Conservation (phyloP, 805 yeast genomes). For the Myxozyma kluyveri region DNA sequence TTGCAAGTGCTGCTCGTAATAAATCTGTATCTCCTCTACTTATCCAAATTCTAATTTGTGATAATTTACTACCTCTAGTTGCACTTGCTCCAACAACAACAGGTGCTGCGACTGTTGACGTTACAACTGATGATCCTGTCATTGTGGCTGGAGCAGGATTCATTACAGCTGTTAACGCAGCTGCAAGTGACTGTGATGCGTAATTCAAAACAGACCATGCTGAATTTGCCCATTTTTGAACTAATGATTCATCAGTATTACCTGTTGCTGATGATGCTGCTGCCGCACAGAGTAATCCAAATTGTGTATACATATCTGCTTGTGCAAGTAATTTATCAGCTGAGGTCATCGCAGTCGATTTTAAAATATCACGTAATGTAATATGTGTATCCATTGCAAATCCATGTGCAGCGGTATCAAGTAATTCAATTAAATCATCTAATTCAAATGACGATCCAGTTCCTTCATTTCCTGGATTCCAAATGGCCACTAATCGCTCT, state of each 20-base stretch:
- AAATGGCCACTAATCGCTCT: constrained; percentile 13
- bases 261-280: constrained; percentile 5
- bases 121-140: constrained; percentile 5
- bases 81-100: constrained; percentile 14
- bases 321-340: constrained; percentile 31
- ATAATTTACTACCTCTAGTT: constrained; percentile 5
- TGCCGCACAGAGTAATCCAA: constrained; percentile 12
- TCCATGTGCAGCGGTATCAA: constrained; percentile 2
- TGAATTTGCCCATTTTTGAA: not conserved
- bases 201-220: constrained; percentile 28
- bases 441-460: not conserved
- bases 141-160: not conserved
- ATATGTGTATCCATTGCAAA: not conserved
- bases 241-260: not conserved
- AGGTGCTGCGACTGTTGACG: constrained; percentile 3
- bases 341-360: constrained; percentile 7
- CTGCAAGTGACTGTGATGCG: constrained; percentile 26
- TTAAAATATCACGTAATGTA: constrained; percentile 11
- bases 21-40: constrained; percentile 34
- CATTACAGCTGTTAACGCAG: constrained; percentile 4
- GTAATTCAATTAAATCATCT: constrained; percentile 6
- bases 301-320: constrained; percentile 33
- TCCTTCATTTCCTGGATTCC: constrained; percentile 7
- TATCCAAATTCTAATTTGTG: constrained; percentile 26
- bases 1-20: constrained; percentile 27